These are phyloP conservation scores for Leishmania major DNA, from an alignment of 208 protist species.

Conservation along the genomic window DNA sequence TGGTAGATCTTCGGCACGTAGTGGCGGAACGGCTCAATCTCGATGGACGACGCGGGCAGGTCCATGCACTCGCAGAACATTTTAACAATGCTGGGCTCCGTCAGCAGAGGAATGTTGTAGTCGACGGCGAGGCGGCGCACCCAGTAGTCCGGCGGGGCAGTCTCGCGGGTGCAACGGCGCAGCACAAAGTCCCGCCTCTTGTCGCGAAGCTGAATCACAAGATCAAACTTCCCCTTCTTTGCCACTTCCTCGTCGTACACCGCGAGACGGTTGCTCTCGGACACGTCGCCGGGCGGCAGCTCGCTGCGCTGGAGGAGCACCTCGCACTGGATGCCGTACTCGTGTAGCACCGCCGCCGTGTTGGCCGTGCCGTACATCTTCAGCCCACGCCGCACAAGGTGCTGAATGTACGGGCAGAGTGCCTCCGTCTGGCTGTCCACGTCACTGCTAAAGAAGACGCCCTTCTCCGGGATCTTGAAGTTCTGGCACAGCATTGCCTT, in stretches of 20 bases:
- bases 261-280: conserved; percentile 1
- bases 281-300: conserved; percentile 11
- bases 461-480: conserved; percentile 74
- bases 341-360: conserved; percentile 82
- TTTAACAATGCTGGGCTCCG: conserved; percentile 82
- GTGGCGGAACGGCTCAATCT: conserved; percentile 84
- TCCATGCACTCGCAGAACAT: conserved; percentile 78
- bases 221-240: conserved; percentile 73
- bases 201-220: conserved; percentile 91
- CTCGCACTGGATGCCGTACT: conserved; percentile 76
- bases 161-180: conserved; percentile 69
- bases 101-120: conserved; percentile 90
- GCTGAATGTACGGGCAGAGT: conserved; percentile 61
- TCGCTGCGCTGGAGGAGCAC: conserved; percentile 55
- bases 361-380: conserved; percentile 71
- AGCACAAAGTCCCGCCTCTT: conserved; percentile 85
- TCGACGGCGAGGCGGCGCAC: conserved; percentile 91
- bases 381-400: conserved; percentile 38
- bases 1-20: conserved; percentile 90
- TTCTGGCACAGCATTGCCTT: conserved; percentile 90
- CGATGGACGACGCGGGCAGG: conserved; percentile 42
- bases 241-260: conserved; percentile 62
- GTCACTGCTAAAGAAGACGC: conserved; percentile 90
- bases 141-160: conserved; percentile 81
- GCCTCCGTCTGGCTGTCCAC: conserved; percentile 44